Evolutionary conservation across 768 basidiomycete genomes (phyloP).

Genomic region (Vishniacozyma victoriae): DNA sequence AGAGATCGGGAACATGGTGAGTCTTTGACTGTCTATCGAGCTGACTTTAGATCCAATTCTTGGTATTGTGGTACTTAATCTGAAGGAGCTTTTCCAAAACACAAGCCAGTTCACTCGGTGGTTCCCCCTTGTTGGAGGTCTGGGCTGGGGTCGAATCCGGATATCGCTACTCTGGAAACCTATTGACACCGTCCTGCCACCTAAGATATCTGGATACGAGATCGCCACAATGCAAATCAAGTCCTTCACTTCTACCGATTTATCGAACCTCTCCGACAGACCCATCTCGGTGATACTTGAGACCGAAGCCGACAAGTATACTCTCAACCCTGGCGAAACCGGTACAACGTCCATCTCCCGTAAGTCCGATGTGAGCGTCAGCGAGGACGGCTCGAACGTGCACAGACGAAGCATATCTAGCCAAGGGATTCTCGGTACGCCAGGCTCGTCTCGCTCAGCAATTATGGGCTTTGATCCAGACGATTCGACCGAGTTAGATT

Average conservation of each 20-base stretch:
- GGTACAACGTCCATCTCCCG: background rate
- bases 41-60: conserved; percentile 35
- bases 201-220: conserved; percentile 40
- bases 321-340: conserved; percentile 5
- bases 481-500: conserved; percentile 20
- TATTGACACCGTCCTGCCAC: conserved; percentile 40
- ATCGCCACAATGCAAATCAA: conserved; percentile 37
- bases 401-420: too few species aligned
- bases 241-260: conserved; percentile 16
- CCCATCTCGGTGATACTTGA: conserved; percentile 30
- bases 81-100: conserved; percentile 32
- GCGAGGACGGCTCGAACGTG: too few species aligned
- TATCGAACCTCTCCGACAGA: conserved; percentile 10
- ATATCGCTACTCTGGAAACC: conserved; percentile 46
- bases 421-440: too few species aligned
- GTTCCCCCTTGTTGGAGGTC: conserved; percentile 41
- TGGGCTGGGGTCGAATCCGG: conserved; percentile 44
- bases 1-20: conserved; percentile 46
- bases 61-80: conserved; percentile 34
- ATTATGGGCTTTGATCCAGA: background rate
- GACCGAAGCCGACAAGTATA: conserved; percentile 34
- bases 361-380: too few species aligned
- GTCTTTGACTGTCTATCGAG: background rate
- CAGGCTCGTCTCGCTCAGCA: background rate
- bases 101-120: conserved; percentile 39